A percentile compares a stretch with the other conserved stretches of the same genome.
Conservation (phyloP, 129 eudicot species). For the Pulicaria dysenterica region DNA sequence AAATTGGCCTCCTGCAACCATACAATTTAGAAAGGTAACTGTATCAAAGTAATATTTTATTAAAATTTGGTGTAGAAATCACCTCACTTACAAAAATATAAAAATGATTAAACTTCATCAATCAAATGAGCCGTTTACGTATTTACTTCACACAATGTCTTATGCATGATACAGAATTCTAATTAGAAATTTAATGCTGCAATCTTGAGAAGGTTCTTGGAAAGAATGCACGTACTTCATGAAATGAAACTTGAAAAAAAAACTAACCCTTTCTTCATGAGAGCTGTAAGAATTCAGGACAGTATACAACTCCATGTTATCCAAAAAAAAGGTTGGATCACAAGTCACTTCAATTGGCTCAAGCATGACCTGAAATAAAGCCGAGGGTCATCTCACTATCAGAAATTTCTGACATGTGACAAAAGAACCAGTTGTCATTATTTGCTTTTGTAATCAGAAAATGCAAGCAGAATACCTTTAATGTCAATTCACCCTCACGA, state of each 20-base stretch:
- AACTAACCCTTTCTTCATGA: constrained; percentile 68
- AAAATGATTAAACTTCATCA: background rate
- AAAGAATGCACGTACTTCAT: constrained; percentile 17
- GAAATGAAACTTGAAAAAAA: background rate
- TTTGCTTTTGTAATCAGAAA: constrained; percentile 8
- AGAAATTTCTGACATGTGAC: constrained; percentile 27
- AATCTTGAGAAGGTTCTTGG: constrained; percentile 4
- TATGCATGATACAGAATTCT: constrained; percentile 1
- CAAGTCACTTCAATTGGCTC: constrained; percentile 64
- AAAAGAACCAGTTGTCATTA: constrained; percentile 22
- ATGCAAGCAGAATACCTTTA: constrained; percentile 49
- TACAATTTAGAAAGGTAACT: background rate
- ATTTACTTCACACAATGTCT: background rate
- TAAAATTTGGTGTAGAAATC: background rate
- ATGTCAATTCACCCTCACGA: constrained; percentile 40
- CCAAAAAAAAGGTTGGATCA: constrained; percentile 52
- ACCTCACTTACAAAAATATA: constrained; percentile 7
- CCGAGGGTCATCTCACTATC: constrained; percentile 17
- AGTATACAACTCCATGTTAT: constrained; percentile 50
- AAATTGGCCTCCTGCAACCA: background rate
- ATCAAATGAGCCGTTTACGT: background rate
- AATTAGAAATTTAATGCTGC: constrained; percentile 7
- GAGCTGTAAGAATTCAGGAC: constrained; percentile 45
- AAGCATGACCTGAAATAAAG: constrained; percentile 62
- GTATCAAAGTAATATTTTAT: constrained; percentile 4